Percentiles rank a stretch among this genome's conserved stretches.
Conservation (phyloP, 345 rosid genomes). For the Euphorbia peplus region DNA sequence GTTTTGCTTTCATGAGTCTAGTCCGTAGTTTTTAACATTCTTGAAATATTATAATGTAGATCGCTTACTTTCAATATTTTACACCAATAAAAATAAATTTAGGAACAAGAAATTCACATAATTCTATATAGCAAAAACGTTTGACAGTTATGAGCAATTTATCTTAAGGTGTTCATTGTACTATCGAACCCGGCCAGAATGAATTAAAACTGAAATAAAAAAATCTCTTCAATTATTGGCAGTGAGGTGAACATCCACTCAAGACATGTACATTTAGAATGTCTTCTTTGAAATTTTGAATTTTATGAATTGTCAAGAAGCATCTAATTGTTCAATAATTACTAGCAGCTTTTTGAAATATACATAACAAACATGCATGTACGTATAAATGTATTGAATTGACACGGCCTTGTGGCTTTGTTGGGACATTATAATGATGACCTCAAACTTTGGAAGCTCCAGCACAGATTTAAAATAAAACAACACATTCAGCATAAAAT, state of each 20-base stretch:
- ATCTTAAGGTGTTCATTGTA: too few species aligned
- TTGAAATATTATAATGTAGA: too few species aligned
- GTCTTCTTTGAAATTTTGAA: background rate
- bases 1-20: too few species aligned
- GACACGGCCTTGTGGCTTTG: background rate
- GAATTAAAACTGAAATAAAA: background rate
- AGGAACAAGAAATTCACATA: too few species aligned
- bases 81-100: too few species aligned
- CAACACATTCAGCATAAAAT: background rate
- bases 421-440: background rate
- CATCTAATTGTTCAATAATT: background rate
- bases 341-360: background rate
- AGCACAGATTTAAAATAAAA: background rate
- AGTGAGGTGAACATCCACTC: background rate
- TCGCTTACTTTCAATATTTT: too few species aligned
- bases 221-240: background rate
- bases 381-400: background rate
- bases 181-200: too few species aligned
- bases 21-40: too few species aligned
- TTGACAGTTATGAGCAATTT: too few species aligned
- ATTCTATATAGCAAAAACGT: too few species aligned
- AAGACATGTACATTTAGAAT: background rate
- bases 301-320: background rate
- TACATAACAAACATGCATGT: background rate
- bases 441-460: constrained; percentile 1